Evolutionary conservation across 2,329 filamentous ascomycete genomes (phyloP).

Genomic region (Aureobasidium pullulans): DNA sequence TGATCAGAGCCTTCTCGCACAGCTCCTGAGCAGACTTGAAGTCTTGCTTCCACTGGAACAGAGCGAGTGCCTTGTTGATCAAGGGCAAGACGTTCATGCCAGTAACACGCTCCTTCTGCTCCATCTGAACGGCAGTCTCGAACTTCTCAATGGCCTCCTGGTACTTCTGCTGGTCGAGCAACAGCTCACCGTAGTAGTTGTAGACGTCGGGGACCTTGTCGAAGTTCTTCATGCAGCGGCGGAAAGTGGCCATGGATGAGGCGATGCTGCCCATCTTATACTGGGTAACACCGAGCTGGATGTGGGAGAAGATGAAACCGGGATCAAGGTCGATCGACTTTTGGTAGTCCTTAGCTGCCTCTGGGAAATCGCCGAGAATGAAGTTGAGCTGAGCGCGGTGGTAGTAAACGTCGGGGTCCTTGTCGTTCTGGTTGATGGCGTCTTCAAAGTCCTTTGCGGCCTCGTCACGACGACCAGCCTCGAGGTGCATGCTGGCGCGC

Average conservation of each 20-base stretch:
- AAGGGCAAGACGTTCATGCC: slow-evolving; percentile 96
- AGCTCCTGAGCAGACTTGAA: slow-evolving; percentile 91
- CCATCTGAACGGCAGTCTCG: slow-evolving; percentile 96
- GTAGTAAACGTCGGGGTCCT: slow-evolving; percentile 97
- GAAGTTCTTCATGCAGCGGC: slow-evolving; percentile 97
- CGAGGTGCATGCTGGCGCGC: slow-evolving; percentile 93
- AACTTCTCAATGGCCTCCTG: slow-evolving; percentile 96
- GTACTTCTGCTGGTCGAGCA: slow-evolving; percentile 94
- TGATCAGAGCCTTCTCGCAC: slow-evolving; percentile 94
- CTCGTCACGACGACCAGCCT: slow-evolving; percentile 78
- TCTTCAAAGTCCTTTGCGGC: slow-evolving; percentile 82
- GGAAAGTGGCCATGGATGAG: slow-evolving; percentile 97
- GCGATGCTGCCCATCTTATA: slow-evolving; percentile 99
- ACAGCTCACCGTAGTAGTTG: slow-evolving; percentile 97
- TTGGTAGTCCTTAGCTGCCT: slow-evolving; percentile 97
- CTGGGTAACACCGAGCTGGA: slow-evolving; percentile 96
- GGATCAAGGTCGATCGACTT: slow-evolving; percentile 96
- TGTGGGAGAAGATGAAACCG: slow-evolving; percentile 98
- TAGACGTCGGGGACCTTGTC: slow-evolving; percentile 94
- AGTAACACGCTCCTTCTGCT: slow-evolving; percentile 87
- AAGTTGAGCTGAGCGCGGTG: slow-evolving; percentile 98
- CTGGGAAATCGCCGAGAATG: slow-evolving; percentile 87
- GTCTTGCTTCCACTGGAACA: slow-evolving; percentile 98
- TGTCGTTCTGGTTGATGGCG: slow-evolving; percentile 74
- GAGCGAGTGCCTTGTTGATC: slow-evolving; percentile 94